Base-by-base conservation (phyloP, 805 yeast species). In the Lachancea meyersii region DNA sequence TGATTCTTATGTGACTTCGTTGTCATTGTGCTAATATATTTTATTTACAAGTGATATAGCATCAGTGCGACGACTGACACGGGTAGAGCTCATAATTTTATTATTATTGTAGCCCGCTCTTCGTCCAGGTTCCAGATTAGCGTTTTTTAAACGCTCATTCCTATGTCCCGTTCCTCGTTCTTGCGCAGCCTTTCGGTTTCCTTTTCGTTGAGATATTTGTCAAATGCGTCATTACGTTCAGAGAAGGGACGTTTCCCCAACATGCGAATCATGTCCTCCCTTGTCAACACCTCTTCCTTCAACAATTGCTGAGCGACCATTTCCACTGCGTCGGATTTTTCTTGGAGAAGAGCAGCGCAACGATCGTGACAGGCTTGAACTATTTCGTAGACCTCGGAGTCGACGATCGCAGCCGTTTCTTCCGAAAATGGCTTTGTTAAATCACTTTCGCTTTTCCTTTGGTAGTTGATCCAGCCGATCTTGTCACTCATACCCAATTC, bases 231-330 rank as follows among this genome's bases (percentile, higher is more conserved):
- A 57, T 86, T 88, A 49, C 77, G 80, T 60, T 88, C 96, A 18
- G 86, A 82, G 73, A 83, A 93, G 10, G 96, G 96, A 48, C 99
- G 76, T 61, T 83, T 83, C 10, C 99, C 99, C 37, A 93, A 67
- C 41, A 93, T 61, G 41, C 85, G 73, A 45, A 89, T 80, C 94
- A 93, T 87, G 59, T 93, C 98, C 54, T 86, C 94, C 63, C 98
- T 78, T 3, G 96, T 86, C 21, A 93, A 73, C 13, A 87, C 95
- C 64, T 93, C 99, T 63, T 91, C 88, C 43, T 73, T 66, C 56
- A 91, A 74, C 48, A 93, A 71, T 54, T 86, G 87, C 61, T 89
- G 82, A 1, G 98, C 98, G 31, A 94, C 89, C 48, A 77, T 70
- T 49, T 80, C 89, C 30, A 93, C 87, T 46, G 83, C 93, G 4